phyloP scores from a whole-genome alignment of 495 filamentous ascomycete species.

The Penicillium atrosanguineum region DNA sequence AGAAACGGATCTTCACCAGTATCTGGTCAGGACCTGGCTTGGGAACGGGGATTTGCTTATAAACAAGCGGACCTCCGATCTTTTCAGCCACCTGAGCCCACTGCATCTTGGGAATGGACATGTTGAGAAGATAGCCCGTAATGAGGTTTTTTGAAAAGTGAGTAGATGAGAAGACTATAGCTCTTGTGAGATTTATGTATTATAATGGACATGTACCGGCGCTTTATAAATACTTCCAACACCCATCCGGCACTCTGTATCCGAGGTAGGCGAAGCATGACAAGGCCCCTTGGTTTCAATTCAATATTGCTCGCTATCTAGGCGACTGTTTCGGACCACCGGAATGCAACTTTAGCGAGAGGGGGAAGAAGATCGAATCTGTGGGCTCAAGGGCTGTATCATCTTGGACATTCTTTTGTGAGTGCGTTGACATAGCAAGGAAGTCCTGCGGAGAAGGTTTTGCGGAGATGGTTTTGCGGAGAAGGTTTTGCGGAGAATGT shows the following conservation, averaged over 20 bases:
- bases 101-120: conserved; percentile 68
- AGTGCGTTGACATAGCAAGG: neutral
- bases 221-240: conserved; percentile 4
- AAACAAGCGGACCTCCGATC: conserved; percentile 66
- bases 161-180: no score
- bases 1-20: conserved; percentile 87
- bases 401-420: neutral
- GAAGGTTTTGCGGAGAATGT: conserved; percentile 13
- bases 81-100: conserved; percentile 86
- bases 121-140: conserved; percentile 18
- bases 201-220: neutral
- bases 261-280: neutral
- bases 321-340: conserved; percentile 1
- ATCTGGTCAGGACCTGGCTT: conserved; percentile 84
- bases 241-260: neutral
- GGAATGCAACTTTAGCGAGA: no score
- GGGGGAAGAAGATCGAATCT: no score
- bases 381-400: no score
- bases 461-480: conserved; percentile 2
- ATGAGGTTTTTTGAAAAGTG: neutral
- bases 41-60: conserved; percentile 79
- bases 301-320: neutral
- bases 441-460: conserved; percentile 8
- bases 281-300: neutral
- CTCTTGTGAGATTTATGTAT: no score